A percentile compares a stretch with the other conserved stretches of the same genome.
Conservation (phyloP, 108 stramenopile species). For the Parietichytrium sp. region DNA sequence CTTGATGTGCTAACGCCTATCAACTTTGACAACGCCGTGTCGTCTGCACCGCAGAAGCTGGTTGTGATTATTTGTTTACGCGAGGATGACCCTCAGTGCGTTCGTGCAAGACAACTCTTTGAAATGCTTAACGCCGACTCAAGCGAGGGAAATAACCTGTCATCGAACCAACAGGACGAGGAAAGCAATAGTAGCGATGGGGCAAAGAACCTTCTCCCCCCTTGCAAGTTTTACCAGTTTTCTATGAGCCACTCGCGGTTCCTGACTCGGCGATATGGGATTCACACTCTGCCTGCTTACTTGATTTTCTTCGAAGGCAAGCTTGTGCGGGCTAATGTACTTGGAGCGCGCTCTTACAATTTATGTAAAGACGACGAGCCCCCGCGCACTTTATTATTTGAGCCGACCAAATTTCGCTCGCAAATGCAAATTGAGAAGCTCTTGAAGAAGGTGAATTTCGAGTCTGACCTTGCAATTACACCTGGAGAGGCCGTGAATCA, state of each 20-base stretch:
- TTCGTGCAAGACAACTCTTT: not conserved
- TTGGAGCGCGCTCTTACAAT: not conserved
- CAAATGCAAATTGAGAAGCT: constrained; percentile 24
- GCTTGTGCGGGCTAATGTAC: not conserved
- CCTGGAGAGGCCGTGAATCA: not conserved
- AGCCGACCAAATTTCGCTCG: not conserved
- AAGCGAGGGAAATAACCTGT: not conserved
- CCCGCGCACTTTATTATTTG: not conserved
- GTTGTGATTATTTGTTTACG: constrained; percentile 11
- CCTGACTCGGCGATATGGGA: not conserved
- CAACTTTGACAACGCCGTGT: not conserved
- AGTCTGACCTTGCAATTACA: not conserved
- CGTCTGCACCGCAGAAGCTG: not conserved
- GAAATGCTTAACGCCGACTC: constrained; percentile 5
- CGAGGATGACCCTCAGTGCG: constrained; percentile 5
- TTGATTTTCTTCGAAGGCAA: not conserved
- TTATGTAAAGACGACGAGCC: not conserved
- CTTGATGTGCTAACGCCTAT: not conserved
- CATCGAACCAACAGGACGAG: not conserved
- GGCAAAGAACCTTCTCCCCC: not conserved
- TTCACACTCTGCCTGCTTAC: constrained; percentile 13
- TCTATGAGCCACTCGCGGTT: not conserved
- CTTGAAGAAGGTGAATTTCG: not conserved
- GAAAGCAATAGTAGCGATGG: not conserved
- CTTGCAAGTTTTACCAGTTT: not conserved